Evolutionary conservation across 768 basidiomycete genomes (phyloP).

Genomic region (Kwoniella shandongensis): DNA sequence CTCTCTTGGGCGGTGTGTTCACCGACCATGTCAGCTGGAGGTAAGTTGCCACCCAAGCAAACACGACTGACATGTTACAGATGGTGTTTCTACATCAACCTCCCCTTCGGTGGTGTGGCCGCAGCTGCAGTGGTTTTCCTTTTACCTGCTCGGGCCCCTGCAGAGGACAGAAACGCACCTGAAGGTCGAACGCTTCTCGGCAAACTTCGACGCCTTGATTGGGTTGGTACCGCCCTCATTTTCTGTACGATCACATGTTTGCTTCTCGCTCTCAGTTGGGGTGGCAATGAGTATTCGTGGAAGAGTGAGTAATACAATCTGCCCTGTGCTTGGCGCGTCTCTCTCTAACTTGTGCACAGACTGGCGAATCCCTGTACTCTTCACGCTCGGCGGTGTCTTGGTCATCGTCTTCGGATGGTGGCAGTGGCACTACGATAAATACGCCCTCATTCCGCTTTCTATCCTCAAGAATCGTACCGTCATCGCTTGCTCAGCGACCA

Average conservation of each 20-base stretch:
- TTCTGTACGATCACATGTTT: constrained; percentile 55
- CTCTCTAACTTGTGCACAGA: neutral
- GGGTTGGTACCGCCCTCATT: constrained; percentile 55
- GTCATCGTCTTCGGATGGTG: constrained; percentile 51
- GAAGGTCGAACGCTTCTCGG: constrained; percentile 23
- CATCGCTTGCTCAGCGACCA: constrained; percentile 45
- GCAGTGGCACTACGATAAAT: constrained; percentile 49
- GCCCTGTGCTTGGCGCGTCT: neutral
- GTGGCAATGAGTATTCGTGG: constrained; percentile 59
- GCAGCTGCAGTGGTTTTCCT: constrained; percentile 52
- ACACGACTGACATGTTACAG: constrained; percentile 39
- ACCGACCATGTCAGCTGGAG: constrained; percentile 55
- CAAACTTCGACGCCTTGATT: constrained; percentile 52
- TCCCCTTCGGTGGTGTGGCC: constrained; percentile 48
- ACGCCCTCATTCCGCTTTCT: constrained; percentile 54
- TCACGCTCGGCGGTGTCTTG: constrained; percentile 47
- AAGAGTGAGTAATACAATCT: constrained; percentile 49
- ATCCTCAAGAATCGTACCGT: constrained; percentile 52
- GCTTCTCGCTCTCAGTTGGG: constrained; percentile 59
- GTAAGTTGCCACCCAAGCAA: constrained; percentile 33
- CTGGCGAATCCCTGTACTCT: constrained; percentile 51
- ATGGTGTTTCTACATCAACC: constrained; percentile 54
- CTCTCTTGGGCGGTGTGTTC: constrained; percentile 53
- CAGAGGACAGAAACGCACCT: constrained; percentile 32
- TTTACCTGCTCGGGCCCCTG: constrained; percentile 48